Evolutionary conservation across 2,329 filamentous ascomycete species (phyloP), one percentile per base, ranked within the genome.

Genomic region (Penicillium janthinellum): DNA sequence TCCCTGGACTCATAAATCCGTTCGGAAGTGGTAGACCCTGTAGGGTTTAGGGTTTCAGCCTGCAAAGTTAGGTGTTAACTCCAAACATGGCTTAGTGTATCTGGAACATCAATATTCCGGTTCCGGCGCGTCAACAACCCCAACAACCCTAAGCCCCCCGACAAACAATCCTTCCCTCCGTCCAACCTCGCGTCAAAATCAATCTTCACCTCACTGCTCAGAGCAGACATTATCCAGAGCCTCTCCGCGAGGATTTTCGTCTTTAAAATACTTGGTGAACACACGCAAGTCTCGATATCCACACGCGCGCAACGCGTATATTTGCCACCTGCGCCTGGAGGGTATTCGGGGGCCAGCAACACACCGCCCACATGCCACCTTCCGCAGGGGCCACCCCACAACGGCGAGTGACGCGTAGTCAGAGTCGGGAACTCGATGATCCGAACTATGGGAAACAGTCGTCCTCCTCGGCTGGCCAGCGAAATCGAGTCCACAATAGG

Each of bases 371-470:
- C 42, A 64, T 64, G 62, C 42, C 58, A 34, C 60, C 47, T 41
- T 42, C 38, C 10, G 54, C 41, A 25, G 34, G 47, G 25, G 17
- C 47, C 39, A 48, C 50, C 14, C 56, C 59, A 17, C 59, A 22
- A 17, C 58, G 54, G 17, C 67, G 77, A 51, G 63, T 72, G 22
- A 77, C 76, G 6, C 70, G 77, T 55, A 79, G 77, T 55, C 71
- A 70, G 54, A 79, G 77, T 64, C 71, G 71, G 20, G 74, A 78
- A 41, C 59, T 71, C 42, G 51, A 60, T 7, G 52, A 54, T 48
- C 42, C 25, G 4, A 50, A 28, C 49, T 39, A 45, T 31, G 56
- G 49, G 41, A 47, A 57, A 55, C 61, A 48, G 28, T 35, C 35
- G 17, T 28, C 35, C 45, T 47, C 45, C 37, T 14, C 54, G 38